Conservation (phyloP, 495 filamentous ascomycete genomes). For the Cairneyella variabilis region DNA sequence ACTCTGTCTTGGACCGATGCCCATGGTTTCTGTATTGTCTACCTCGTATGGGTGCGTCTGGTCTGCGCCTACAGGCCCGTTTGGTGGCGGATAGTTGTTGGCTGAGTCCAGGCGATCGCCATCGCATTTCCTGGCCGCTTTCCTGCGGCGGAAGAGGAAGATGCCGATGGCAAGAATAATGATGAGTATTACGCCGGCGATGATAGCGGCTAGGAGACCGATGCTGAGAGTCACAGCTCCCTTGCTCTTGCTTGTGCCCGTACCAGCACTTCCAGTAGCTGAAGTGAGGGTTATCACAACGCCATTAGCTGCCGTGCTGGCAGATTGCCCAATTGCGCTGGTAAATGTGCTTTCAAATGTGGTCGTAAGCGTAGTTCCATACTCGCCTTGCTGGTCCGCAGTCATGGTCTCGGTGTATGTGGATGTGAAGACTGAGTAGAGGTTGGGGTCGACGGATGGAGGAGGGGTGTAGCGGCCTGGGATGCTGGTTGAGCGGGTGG, state of each 20-base stretch:
- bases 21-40: not conserved
- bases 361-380: slow-evolving; percentile 10
- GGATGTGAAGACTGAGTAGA: slow-evolving; percentile 7
- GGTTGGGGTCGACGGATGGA: slow-evolving; percentile 5
- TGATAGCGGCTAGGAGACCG: slow-evolving; percentile 7
- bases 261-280: not conserved
- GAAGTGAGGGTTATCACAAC: not conserved
- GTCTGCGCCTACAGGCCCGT: slow-evolving; percentile 19
- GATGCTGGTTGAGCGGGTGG: not conserved
- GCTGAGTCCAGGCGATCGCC: not conserved
- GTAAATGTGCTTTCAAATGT: slow-evolving; percentile 17
- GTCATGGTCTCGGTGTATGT: slow-evolving; percentile 6
- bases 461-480: slow-evolving; percentile 15
- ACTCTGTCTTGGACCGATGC: not conserved
- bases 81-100: slow-evolving; percentile 7
- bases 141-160: slow-evolving; percentile 10
- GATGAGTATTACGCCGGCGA: not conserved
- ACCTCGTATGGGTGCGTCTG: slow-evolving; percentile 18
- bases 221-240: not conserved
- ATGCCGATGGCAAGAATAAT: not conserved
- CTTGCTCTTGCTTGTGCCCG: not conserved
- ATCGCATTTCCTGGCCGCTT: not conserved
- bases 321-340: not conserved
- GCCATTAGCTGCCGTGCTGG: not conserved
- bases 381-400: not conserved